Percentiles rank a stretch among this genome's conserved stretches.
Evolutionary conservation across 768 basidiomycete species (phyloP).

Genomic region (Lactarius akahatsu): DNA sequence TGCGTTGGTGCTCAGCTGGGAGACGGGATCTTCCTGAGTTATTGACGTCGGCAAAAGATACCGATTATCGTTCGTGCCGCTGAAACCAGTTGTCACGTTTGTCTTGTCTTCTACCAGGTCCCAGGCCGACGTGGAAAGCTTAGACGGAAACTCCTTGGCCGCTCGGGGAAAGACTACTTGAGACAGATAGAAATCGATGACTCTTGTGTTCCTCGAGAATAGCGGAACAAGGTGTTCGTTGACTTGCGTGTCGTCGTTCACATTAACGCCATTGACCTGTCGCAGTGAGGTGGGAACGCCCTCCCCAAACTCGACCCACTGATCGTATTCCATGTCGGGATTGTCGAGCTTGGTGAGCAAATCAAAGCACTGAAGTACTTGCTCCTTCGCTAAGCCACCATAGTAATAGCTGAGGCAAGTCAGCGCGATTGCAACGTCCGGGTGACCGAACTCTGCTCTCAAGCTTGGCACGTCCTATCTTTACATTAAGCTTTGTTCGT

Average conservation of each 20-base stretch:
- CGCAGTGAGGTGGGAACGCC: conserved; percentile 36
- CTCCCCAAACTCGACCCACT: conserved; percentile 36
- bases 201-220: conserved; percentile 39
- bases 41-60: conserved; percentile 39
- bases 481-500: not conserved
- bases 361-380: conserved; percentile 41
- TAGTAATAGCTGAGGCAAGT: conserved; percentile 54
- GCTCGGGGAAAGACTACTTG: conserved; percentile 50
- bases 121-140: conserved; percentile 51
- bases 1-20: conserved; percentile 51
- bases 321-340: conserved; percentile 42
- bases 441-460: conserved; percentile 53
- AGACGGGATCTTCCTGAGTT: conserved; percentile 39
- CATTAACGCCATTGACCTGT: conserved; percentile 43
- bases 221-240: conserved; percentile 34
- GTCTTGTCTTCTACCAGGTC: conserved; percentile 46
- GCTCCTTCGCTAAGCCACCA: conserved; percentile 41
- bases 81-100: conserved; percentile 49
- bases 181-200: conserved; percentile 48
- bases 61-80: conserved; percentile 54
- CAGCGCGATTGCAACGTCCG: conserved; percentile 46
- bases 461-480: conserved; percentile 45
- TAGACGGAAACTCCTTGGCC: conserved; percentile 48
- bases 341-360: conserved; percentile 43
- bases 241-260: conserved; percentile 40